Conservation (phyloP, 2,329 filamentous ascomycete species). For the Aspergillus aculeatinus region DNA sequence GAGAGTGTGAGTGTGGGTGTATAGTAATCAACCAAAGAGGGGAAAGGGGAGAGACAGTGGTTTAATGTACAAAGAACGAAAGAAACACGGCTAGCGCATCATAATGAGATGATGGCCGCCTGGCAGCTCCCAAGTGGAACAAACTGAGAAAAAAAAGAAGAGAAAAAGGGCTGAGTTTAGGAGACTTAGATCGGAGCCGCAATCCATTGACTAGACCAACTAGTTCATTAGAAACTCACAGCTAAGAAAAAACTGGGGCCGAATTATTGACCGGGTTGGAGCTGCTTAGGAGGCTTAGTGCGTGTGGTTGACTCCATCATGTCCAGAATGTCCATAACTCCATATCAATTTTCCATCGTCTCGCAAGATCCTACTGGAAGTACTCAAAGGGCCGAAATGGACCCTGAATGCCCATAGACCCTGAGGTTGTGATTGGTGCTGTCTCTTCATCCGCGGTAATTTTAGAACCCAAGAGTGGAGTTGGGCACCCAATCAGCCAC, state of each 20-base stretch:
- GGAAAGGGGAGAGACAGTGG: neutral
- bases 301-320: no score
- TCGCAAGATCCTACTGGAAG: no score
- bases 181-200: neutral
- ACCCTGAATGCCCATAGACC: neutral
- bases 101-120: neutral
- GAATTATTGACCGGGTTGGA: no score
- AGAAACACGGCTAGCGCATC: neutral
- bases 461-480: neutral
- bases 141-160: neutral
- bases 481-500: neutral
- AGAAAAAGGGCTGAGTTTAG: neutral
- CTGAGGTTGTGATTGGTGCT: neutral
- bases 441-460: neutral
- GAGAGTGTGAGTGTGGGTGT: neutral
- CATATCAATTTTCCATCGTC: no score
- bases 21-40: neutral
- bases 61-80: neutral
- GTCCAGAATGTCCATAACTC: no score
- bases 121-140: no score
- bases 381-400: neutral
- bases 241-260: no score
- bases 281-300: no score
- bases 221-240: no score
- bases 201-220: no score